Evolutionary conservation across 2,329 filamentous ascomycete genomes (phyloP).

Genomic region (Neonectria coccinea): DNA sequence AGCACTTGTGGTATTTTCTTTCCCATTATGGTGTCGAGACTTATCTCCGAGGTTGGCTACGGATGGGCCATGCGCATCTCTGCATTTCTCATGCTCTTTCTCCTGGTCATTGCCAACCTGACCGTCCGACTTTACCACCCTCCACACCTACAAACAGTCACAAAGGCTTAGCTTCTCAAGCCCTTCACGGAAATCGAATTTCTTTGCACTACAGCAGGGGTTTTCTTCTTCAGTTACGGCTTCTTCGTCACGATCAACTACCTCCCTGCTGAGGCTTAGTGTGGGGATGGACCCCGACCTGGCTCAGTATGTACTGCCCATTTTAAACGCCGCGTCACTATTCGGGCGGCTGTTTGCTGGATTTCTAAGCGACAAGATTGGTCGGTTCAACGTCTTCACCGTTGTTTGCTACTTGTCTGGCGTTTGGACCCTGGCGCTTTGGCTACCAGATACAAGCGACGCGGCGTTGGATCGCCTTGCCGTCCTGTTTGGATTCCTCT

Average conservation of each 20-base stretch:
- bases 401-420: conserved; percentile 58
- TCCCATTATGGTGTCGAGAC: conserved; percentile 20
- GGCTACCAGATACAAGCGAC: conserved; percentile 51
- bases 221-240: conserved; percentile 53
- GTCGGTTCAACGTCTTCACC: conserved; percentile 58
- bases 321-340: conserved; percentile 53
- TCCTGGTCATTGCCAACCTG: conserved; percentile 49
- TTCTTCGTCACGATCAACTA: conserved; percentile 53
- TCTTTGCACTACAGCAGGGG: conserved; percentile 44
- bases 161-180: conserved; percentile 46
- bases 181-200: conserved; percentile 49
- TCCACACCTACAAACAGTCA: conserved; percentile 44
- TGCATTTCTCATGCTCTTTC: conserved; percentile 52
- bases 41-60: conserved; percentile 12
- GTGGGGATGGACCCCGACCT: conserved; percentile 46
- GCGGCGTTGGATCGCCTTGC: conserved; percentile 50
- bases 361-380: conserved; percentile 50
- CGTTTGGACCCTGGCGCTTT: conserved; percentile 56
- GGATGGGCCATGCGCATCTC: conserved; percentile 42
- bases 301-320: conserved; percentile 51
- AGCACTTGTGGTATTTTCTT: conserved; percentile 24
- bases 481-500: conserved; percentile 56
- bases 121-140: conserved; percentile 42
- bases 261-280: conserved; percentile 49
- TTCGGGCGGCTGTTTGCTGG: conserved; percentile 53